phyloP scores from a whole-genome alignment of 192 early-diverging fungal species.

The Rhizophagus prolifer region DNA sequence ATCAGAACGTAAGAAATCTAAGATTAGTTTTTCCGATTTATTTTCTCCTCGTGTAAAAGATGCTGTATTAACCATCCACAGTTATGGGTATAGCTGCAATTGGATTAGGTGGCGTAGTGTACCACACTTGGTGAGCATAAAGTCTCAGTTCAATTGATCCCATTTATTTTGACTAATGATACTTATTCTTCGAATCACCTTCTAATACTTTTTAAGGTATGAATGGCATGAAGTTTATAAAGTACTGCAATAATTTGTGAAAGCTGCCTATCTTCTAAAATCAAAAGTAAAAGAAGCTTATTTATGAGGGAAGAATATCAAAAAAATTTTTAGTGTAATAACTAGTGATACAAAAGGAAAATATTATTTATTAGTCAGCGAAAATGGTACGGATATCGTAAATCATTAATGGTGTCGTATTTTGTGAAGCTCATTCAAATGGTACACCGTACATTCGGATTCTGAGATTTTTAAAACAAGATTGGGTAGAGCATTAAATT shows the following conservation, averaged over 20 bases:
- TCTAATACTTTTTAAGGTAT: too few species aligned
- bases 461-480: constrained; percentile 24
- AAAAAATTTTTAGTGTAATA: not conserved
- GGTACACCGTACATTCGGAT: too few species aligned
- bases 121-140: constrained; percentile 4
- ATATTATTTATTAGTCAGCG: constrained; percentile 25
- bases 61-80: constrained; percentile 29
- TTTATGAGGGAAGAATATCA: not conserved
- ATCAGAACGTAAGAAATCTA: too few species aligned
- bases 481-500: constrained; percentile 23
- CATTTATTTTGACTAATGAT: too few species aligned
- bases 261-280: constrained; percentile 2
- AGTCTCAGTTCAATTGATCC: too few species aligned
- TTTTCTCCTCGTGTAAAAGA: constrained; percentile 24
- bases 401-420: constrained; percentile 20
- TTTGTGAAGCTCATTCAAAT: constrained; percentile 31
- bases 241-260: not conserved
- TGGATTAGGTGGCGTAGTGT: constrained; percentile 18
- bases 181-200: too few species aligned
- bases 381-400: constrained; percentile 17
- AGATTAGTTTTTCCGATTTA: too few species aligned
- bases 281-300: not conserved
- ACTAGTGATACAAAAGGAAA: not conserved
- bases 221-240: constrained; percentile 27
- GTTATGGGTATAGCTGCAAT: constrained; percentile 22